phyloP scores from a whole-genome alignment of 1,284 basidiomycete species.

The Cronartium quercuum region DNA sequence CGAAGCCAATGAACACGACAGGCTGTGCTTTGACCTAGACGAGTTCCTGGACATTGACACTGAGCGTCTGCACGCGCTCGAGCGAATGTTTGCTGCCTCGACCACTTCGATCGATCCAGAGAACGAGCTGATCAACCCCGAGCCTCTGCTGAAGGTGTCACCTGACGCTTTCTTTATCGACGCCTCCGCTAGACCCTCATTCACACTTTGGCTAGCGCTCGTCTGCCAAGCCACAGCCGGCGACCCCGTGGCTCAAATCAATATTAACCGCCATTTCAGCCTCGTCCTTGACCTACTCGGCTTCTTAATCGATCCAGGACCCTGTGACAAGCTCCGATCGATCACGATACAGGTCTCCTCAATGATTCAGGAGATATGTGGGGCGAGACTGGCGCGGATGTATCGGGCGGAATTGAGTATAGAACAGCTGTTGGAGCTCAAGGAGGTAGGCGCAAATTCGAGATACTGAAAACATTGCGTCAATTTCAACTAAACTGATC shows the following conservation, averaged over 20 bases:
- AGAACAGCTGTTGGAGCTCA: slow-evolving; percentile 5
- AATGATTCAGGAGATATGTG: slow-evolving; percentile 1
- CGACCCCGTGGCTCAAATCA: background rate
- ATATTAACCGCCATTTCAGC: no score
- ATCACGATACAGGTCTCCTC: background rate
- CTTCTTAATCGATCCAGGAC: background rate
- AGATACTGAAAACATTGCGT: background rate
- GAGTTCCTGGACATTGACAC: background rate
- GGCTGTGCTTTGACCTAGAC: slow-evolving; percentile 8
- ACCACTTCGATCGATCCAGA: background rate
- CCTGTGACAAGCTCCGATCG: background rate
- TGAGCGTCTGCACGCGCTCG: background rate
- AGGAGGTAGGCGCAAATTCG: slow-evolving; percentile 3
- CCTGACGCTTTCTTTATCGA: background rate
- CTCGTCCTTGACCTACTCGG: background rate
- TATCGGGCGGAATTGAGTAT: background rate
- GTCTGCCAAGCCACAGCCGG: background rate
- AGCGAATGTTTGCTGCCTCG: background rate
- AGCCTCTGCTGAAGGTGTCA: background rate
- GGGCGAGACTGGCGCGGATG: background rate
- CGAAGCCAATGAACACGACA: slow-evolving; percentile 15
- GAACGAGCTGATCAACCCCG: background rate
- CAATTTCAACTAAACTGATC: background rate
- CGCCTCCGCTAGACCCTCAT: background rate
- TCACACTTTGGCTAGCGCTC: background rate